Base-by-base conservation (phyloP, 2,329 filamentous ascomycete species). In the Fusarium sp. region DNA sequence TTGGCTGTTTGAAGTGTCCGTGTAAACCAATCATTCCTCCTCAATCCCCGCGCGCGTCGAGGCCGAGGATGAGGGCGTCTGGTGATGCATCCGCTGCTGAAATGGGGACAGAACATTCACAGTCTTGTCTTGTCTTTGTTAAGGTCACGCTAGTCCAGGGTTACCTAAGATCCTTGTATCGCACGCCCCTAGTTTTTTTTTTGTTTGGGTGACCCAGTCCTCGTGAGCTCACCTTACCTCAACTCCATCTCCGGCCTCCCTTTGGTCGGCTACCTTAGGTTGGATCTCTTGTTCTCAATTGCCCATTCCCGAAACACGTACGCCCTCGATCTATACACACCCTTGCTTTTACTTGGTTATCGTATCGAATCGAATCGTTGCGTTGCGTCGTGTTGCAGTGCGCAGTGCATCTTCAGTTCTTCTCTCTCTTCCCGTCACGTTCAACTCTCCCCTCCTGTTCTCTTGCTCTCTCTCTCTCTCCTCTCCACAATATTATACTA, bases 221-320 rank as follows among this genome's bases (percentile, higher is more conserved):
- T 58, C 20, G 20, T 48, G 29, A 49, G 49, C 59, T 60, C 39
- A 52, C 59, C 39, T 50, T 15, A n/a, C 20, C 31, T 47, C 20
- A 50, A 33, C 38, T 29, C 52, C 61, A 58, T 57, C 64, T 41
- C 41, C 18, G 11, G 33, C 31, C 61, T 69, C 66, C 66, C 66
- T 69, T 69, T 69, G 66, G 66, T 69, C 65, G 52, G 55, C 8
- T 26, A n/a, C 26, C 26, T 6, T 35, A 35, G 33, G 33, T 46
- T 54, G 49, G 29, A 47, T 52, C 58, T 61, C 47, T 53, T 61
- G 47, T 43, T 38, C 57, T 64, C 50, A 66, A 62, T 69, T 35
- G 37, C 35, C 57, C 65, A 62, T 69, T 57, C 66, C 65, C 66
- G 66, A 68, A 70, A 69, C 67, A 63, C 46, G 38, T 21, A 69